Conservation (phyloP, 495 filamentous ascomycete species). For the Penicillium robsamsonii region DNA sequence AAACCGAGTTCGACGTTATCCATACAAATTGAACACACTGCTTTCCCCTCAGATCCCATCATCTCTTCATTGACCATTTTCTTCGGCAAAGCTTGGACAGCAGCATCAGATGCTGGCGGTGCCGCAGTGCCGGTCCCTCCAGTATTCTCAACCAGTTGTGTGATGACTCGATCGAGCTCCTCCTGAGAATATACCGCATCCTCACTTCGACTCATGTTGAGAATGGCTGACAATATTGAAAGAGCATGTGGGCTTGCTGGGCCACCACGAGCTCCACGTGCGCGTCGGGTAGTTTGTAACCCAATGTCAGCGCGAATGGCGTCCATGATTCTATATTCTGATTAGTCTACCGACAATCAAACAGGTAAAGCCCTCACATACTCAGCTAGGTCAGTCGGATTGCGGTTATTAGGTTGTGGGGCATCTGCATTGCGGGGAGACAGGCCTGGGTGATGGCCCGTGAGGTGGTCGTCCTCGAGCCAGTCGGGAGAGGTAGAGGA, state of each 20-base stretch:
- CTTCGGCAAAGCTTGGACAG: conserved; percentile 71
- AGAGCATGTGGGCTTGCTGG: conserved; percentile 32
- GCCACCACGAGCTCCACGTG: conserved; percentile 21
- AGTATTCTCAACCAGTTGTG: conserved; percentile 81
- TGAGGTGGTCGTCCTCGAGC: conserved; percentile 11
- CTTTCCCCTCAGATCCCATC: conserved; percentile 61
- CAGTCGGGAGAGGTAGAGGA: conserved; percentile 15
- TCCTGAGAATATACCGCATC: conserved; percentile 94
- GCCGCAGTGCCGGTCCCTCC: conserved; percentile 66
- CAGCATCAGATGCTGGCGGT: conserved; percentile 72
- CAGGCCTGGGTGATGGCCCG: conserved; percentile 24
- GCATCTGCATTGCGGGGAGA: conserved; percentile 35
- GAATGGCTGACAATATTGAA: conserved; percentile 43
- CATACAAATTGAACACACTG: conserved; percentile 92
- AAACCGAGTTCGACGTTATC: conserved; percentile 73
- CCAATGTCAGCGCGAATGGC: conserved; percentile 25
- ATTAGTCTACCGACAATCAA: conserved; percentile 9
- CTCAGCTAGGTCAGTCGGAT: conserved; percentile 34
- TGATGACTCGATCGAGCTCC: conserved; percentile 84
- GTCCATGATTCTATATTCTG: conserved; percentile 31
- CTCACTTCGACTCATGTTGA: conserved; percentile 63
- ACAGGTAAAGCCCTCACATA: conserved; percentile 22
- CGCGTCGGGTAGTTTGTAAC: conserved; percentile 14
- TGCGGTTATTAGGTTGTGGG: conserved; percentile 29
- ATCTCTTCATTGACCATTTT: conserved; percentile 64